phyloP scores from a whole-genome alignment of 176 grass and related monocot genomes.

The Musa beccarii region DNA sequence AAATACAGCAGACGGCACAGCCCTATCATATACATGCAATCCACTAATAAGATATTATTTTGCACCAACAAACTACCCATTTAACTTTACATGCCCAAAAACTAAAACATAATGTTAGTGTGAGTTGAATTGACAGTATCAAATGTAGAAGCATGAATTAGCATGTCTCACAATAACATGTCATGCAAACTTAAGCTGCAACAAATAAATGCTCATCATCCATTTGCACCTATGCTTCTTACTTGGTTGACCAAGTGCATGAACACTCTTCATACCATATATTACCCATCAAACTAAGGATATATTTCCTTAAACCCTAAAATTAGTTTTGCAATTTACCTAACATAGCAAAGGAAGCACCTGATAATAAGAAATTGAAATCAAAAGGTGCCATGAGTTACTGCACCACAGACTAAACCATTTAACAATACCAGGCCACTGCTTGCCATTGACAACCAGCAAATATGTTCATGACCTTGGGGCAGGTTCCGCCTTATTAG shows the following conservation, averaged over 20 bases:
- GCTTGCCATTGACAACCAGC: no score
- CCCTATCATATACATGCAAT: slow-evolving; percentile 34
- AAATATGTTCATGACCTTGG: no score
- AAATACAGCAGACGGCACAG: slow-evolving; percentile 84
- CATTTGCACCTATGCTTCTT: background rate
- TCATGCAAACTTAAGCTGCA: background rate
- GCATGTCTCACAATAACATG: background rate
- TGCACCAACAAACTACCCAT: background rate
- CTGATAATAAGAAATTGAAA: background rate
- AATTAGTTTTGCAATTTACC: background rate
- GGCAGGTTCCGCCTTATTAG: no score
- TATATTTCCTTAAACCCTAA: background rate
- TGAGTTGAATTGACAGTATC: background rate
- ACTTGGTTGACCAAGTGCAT: background rate
- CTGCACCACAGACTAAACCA: no score
- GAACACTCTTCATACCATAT: background rate
- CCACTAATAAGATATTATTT: background rate
- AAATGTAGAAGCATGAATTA: background rate
- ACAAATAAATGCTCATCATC: background rate
- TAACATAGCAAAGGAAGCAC: background rate
- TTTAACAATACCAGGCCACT: no score
- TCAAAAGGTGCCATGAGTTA: no score
- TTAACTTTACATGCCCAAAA: background rate
- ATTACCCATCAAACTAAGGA: background rate
- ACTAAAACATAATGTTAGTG: background rate